Percentiles rank a stretch among this genome's conserved stretches.
Evolutionary conservation across 352 stramenopile species (phyloP).

Genomic region (Thalassiosira mediterranea): DNA sequence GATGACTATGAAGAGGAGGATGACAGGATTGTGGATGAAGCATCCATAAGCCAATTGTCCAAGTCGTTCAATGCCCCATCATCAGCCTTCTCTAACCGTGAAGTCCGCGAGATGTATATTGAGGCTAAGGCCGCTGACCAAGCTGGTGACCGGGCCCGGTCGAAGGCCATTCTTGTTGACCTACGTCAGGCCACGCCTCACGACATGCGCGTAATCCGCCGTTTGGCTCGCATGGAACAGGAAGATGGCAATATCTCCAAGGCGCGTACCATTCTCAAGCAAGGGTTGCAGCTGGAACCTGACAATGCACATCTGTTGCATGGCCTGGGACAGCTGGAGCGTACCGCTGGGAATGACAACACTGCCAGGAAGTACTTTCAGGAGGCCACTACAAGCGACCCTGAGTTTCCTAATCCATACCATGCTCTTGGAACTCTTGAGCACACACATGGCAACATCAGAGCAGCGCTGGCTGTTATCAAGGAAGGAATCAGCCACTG

Average conservation of each 20-base stretch:
- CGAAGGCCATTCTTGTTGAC: conserved; percentile 53
- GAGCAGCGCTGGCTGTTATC: conserved; percentile 60
- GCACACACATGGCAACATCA: conserved; percentile 67
- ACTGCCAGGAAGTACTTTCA: conserved; percentile 49
- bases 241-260: conserved; percentile 60
- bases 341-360: conserved; percentile 26
- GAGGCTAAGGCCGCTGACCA: conserved; percentile 70
- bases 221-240: conserved; percentile 64
- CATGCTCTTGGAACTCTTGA: conserved; percentile 73
- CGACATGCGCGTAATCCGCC: conserved; percentile 64
- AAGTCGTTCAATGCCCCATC: conserved; percentile 60
- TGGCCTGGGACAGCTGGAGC: conserved; percentile 67
- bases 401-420: conserved; percentile 68
- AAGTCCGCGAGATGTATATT: conserved; percentile 71
- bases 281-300: conserved; percentile 41
- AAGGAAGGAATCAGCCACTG: conserved; percentile 62
- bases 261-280: conserved; percentile 49
- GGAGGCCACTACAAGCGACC: conserved; percentile 61
- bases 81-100: conserved; percentile 60
- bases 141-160: conserved; percentile 47
- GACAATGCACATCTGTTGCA: conserved; percentile 68
- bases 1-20: conserved; percentile 17
- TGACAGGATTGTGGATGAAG: conserved; percentile 18
- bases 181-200: conserved; percentile 61
- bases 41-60: conserved; percentile 56